Percentiles rank a stretch among this genome's conserved stretches.
phyloP scores from a whole-genome alignment of 257 asterid species.

The Nicotiana obtusifolia region DNA sequence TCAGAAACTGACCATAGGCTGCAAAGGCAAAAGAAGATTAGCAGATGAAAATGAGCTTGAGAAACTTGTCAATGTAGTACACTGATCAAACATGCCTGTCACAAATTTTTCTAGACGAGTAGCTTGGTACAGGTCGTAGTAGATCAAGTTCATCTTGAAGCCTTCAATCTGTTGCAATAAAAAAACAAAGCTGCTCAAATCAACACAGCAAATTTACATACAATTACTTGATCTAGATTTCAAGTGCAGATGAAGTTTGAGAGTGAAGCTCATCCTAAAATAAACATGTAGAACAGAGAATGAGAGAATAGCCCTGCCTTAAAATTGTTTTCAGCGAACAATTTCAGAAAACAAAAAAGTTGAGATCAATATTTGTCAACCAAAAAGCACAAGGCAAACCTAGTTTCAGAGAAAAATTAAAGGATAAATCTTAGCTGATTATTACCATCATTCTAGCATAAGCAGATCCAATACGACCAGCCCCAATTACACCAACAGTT shows the following conservation, averaged over 20 bases:
- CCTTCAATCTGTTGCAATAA: slow-evolving; percentile 72
- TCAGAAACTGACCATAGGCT: slow-evolving; percentile 91
- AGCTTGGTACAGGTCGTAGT: slow-evolving; percentile 93
- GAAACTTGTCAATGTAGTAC: neutral
- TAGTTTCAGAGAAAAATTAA: neutral
- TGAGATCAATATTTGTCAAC: neutral
- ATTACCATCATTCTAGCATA: slow-evolving; percentile 99
- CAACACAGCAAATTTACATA: neutral
- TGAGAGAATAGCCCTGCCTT: too few relatives aligned
- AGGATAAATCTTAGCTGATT: slow-evolving; percentile 2
- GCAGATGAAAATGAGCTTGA: neutral
- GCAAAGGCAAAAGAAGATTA: slow-evolving; percentile 18
- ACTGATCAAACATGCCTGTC: slow-evolving; percentile 48
- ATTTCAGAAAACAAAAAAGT: neutral
- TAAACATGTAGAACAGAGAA: neutral
- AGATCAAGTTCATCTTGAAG: slow-evolving; percentile 94
- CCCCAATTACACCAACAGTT: slow-evolving; percentile 96
- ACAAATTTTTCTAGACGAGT: slow-evolving; percentile 91
- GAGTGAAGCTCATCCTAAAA: neutral
- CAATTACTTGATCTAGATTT: neutral
- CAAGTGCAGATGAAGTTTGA: neutral
- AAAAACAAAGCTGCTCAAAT: neutral
- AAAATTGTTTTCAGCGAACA: too few relatives aligned
- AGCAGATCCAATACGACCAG: slow-evolving; percentile 97
- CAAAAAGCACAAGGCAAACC: too few relatives aligned